Base-by-base conservation (phyloP, 805 yeast species). In the Blastobotrys mokoenaii region DNA sequence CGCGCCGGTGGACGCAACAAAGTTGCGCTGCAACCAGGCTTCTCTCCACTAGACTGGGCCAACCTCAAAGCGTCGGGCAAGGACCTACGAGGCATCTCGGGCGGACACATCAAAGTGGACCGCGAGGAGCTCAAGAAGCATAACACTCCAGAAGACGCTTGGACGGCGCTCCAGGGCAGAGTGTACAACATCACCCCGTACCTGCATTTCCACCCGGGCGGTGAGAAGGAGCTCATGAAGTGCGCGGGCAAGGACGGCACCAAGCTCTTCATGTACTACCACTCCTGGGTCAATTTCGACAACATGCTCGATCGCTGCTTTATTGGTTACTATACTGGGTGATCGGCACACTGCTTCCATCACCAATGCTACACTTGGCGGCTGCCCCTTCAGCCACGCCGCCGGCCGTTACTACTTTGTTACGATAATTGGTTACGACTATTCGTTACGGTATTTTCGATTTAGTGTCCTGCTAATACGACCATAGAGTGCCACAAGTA, bases 201-300 rank as follows among this genome's bases (percentile, higher is more conserved):
- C 62, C 59, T 93, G 31, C 69, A 76, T 45, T 93, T 80, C 62
- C 98, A 90, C 54, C 98, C 98, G 0, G 98, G 98, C 31, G 98
- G 98, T 1, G 79, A 71, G 3, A 78, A 76, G 5, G 85, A 87
- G 57, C 66, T 90, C 36, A 69, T 85, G 77, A 74, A 77, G 42
- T 77, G 83, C 56, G 93, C 94, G 1, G 96, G 96, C 0, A 70
- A 71, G 41, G 97, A 90, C 60, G 93, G 90, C 1, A 86, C 96
- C 2, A 53, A 65, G 2, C 58, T 84, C 49, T 90, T 90, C 57
- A 77, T 80, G 62, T 79, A 80, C 63, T 60, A 60, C 44, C 84
- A 79, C 54, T 59, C 74, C 12, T 79, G 84, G 98, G 96, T 90
- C 4, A 90, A 84, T 60, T 84, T 70, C 42, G 96, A 89, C 51